Base-by-base conservation (phyloP, 495 filamentous ascomycete species). In the Aspergillus nidulans region DNA sequence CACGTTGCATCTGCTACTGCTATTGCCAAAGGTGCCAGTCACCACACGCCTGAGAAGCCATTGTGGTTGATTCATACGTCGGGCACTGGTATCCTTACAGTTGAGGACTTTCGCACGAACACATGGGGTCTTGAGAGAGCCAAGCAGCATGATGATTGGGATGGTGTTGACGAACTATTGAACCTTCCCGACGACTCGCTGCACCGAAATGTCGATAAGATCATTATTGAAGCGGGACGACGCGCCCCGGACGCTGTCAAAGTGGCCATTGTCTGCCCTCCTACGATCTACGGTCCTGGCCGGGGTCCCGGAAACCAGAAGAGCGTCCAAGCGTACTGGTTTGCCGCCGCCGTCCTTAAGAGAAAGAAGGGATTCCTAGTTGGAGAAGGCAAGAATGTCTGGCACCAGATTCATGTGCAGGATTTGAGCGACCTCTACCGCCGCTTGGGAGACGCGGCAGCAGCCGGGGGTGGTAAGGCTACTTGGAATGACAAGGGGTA, bases 401-500 rank as follows among this genome's bases (percentile, higher is more conserved):
- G 90, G 88, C 83, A 87, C 52, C 79, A 88, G 63, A 78, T 92
- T 38, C 82, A 92, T 65, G 74, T 95, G 18, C 76, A 83, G 18
- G 89, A 95, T 66, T 71, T 95, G 15, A 81, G 80, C 54, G 76
- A 79, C 23, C 68, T 89, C 21, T 91, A 84, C 64, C 66, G 87
- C 4, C 67, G 74, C 6, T 74, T 92, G 28, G 83, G 84, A 8
- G 86, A 89, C 48, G 85, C 85, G 5, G 87, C 86, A 6, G 70
- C 79, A 1, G 64, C 62, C 6, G 79, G 78, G 15, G 83, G 80
- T 9, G 77, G 77, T 6, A 73, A 81, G 20, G 86, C 88, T 34
- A 83, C 87, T 13, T 96, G 89, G 83, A 86, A 85, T 7, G 70
- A 77, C 8, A 76, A 86, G 59, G 89, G 81, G 1, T 92, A 94